A percentile compares a stretch with the other conserved stretches of the same genome.
phyloP scores from a whole-genome alignment of 805 yeast genomes.

The Metschnikowia gruessii region DNA sequence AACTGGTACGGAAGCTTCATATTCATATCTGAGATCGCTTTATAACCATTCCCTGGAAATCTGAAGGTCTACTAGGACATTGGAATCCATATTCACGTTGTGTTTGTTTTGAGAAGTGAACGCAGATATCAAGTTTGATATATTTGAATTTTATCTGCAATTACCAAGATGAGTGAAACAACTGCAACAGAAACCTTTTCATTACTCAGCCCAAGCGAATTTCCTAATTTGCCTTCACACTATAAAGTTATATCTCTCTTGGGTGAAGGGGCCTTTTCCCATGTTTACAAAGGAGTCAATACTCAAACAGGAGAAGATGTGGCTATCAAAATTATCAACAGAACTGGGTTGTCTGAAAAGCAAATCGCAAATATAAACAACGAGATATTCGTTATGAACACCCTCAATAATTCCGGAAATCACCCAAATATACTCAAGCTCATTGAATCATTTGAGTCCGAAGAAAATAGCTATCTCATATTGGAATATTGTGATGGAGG shows the following conservation, averaged over 20 bases:
- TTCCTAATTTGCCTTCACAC: slow-evolving; percentile 36
- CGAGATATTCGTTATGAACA: slow-evolving; percentile 75
- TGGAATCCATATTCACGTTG: no score
- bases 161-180: neutral
- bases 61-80: no score
- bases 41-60: no score
- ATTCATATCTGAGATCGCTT: no score
- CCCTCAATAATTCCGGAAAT: slow-evolving; percentile 37
- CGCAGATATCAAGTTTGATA: neutral
- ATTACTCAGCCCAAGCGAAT: slow-evolving; percentile 18
- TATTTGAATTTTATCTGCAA: neutral
- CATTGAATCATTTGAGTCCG: slow-evolving; percentile 63
- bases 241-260: slow-evolving; percentile 49
- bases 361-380: slow-evolving; percentile 70
- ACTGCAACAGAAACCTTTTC: neutral
- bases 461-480: slow-evolving; percentile 59
- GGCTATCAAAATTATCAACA: slow-evolving; percentile 62
- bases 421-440: slow-evolving; percentile 65
- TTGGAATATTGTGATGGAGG: slow-evolving; percentile 78
- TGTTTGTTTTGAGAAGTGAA: no score
- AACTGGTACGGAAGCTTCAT: no score
- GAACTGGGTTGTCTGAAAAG: slow-evolving; percentile 59
- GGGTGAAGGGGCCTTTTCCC: slow-evolving; percentile 84
- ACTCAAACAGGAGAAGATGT: slow-evolving; percentile 37
- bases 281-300: slow-evolving; percentile 61